phyloP scores from a whole-genome alignment of 495 filamentous ascomycete species.

The Penicillium verhagenii region DNA sequence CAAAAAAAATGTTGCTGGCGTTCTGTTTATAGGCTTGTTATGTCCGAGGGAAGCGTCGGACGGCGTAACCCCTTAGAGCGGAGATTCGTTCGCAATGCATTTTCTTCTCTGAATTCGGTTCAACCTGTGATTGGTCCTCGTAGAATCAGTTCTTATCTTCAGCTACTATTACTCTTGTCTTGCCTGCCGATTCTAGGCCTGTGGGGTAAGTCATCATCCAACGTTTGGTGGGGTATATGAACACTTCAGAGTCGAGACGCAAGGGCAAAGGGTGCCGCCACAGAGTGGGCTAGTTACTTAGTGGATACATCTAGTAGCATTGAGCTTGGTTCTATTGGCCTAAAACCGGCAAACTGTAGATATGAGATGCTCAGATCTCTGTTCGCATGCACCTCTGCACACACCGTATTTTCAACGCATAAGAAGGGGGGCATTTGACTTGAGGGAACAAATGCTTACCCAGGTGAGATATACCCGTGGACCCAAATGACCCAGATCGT shows the following conservation, averaged over 20 bases:
- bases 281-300: background rate
- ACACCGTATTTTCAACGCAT: background rate
- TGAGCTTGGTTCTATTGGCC: background rate
- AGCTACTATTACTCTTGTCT: too few species aligned
- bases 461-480: too few species aligned
- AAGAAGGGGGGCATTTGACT: background rate
- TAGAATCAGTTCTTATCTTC: background rate
- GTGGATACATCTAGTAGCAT: background rate
- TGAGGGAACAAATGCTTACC: too few species aligned
- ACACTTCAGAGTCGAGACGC: background rate
- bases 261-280: background rate
- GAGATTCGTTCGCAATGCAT: conserved; percentile 19
- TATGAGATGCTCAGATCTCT: background rate
- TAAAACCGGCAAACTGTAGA: background rate
- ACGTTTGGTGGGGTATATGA: background rate
- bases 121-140: background rate
- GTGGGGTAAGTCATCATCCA: background rate
- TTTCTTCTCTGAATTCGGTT: background rate
- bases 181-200: too few species aligned
- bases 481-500: too few species aligned
- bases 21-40: conserved; percentile 17
- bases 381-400: background rate
- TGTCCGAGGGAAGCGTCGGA: conserved; percentile 12
- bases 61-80: conserved; percentile 21
- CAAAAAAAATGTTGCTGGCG: conserved; percentile 22